phyloP scores from a whole-genome alignment of 2,329 filamentous ascomycete genomes.

The Ascomycota sp. region DNA sequence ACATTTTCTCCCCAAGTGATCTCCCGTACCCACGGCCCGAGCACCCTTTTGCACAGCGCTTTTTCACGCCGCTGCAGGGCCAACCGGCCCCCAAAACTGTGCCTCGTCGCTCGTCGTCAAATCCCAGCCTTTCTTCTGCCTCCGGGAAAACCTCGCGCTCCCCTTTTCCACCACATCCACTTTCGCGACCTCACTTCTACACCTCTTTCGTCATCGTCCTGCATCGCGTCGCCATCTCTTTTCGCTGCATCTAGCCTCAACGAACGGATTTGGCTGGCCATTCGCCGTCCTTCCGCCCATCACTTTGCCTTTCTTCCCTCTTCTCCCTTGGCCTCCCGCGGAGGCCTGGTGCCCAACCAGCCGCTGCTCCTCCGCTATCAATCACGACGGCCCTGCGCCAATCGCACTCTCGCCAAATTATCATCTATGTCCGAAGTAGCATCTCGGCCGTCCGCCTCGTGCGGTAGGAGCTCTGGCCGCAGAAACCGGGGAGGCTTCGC shows the following conservation, averaged over 20 bases:
- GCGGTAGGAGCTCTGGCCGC: conserved; percentile 78
- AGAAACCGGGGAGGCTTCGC: conserved; percentile 64
- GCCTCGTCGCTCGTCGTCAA: no score
- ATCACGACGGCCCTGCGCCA: conserved; percentile 3
- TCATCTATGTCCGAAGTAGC: conserved; percentile 82
- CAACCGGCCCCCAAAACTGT: conserved; percentile 15
- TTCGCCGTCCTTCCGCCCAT: conserved; percentile 9
- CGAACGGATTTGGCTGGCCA: conserved; percentile 9
- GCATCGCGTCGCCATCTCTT: conserved; percentile 10
- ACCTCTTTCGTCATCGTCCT: conserved; percentile 3
- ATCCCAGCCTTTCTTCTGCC: conserved; percentile 15
- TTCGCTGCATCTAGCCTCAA: conserved; percentile 11
- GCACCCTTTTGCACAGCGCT: no score
- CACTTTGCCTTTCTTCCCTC: not conserved
- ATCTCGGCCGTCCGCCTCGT: conserved; percentile 60
- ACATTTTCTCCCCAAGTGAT: no score
- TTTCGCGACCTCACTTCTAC: conserved; percentile 5
- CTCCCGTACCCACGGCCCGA: no score
- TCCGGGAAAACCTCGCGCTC: conserved; percentile 18
- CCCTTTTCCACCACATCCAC: conserved; percentile 9
- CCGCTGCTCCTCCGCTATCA: conserved; percentile 7
- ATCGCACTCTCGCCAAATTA: conserved; percentile 12
- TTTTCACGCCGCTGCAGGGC: no score
- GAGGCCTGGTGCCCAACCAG: conserved; percentile 17
- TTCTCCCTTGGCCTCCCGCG: conserved; percentile 5